phyloP scores from a whole-genome alignment of 257 asterid genomes.

The Leonotis leonurus region DNA sequence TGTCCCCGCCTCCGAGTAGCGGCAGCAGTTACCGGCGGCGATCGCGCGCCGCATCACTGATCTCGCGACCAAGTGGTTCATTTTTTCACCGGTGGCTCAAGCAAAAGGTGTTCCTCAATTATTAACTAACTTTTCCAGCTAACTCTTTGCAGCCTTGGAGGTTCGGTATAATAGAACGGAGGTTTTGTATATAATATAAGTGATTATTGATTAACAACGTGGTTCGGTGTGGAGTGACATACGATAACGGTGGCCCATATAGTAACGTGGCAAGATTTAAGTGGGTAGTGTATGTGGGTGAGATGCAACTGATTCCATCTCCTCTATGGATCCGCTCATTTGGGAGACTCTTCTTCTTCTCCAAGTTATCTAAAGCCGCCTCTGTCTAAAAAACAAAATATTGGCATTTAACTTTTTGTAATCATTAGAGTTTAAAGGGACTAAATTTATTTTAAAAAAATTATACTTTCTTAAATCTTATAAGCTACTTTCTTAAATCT shows the following conservation, averaged over 20 bases:
- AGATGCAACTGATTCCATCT: neutral
- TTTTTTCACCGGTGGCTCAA: slow-evolving; percentile 20
- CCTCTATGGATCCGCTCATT: neutral
- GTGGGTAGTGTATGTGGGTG: slow-evolving; percentile 9
- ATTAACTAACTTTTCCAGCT: neutral
- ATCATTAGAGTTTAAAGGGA: no score
- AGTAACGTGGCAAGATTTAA: slow-evolving; percentile 9
- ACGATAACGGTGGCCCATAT: neutral
- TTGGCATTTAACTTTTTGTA: no score
- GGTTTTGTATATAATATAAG: neutral
- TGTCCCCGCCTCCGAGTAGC: slow-evolving; percentile 15
- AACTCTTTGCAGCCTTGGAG: neutral
- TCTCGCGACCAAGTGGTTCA: slow-evolving; percentile 42
- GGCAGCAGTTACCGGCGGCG: slow-evolving; percentile 29
- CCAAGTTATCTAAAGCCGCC: slow-evolving; percentile 26
- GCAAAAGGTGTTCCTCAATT: neutral
- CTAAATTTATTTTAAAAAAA: no score
- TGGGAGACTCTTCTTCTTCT: slow-evolving; percentile 19
- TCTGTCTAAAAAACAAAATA: no score
- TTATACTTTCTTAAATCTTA: no score
- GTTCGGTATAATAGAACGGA: no score
- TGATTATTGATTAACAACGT: neutral
- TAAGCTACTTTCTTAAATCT: no score
- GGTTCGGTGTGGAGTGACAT: slow-evolving; percentile 18
- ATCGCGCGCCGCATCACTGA: slow-evolving; percentile 41